A percentile compares a stretch with the other conserved stretches of the same genome.
Conservation (phyloP, 352 stramenopile species). For the Phytophthora aleatoria region DNA sequence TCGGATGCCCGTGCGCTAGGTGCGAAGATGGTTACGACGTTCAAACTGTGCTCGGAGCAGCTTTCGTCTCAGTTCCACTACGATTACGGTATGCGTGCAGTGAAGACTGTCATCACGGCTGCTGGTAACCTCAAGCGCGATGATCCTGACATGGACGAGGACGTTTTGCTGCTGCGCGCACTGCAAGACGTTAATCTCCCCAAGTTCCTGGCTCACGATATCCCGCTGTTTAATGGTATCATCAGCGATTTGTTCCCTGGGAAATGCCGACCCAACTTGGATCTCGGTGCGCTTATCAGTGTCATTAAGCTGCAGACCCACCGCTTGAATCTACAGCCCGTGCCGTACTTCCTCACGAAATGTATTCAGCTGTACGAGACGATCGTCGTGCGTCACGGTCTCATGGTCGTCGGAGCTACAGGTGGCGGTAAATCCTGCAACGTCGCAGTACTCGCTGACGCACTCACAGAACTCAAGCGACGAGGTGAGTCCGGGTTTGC, state of each 20-base stretch:
- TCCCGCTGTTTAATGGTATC: conserved; percentile 96
- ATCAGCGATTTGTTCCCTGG: conserved; percentile 95
- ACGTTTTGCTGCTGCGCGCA: conserved; percentile 92
- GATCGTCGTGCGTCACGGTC: conserved; percentile 93
- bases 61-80: conserved; percentile 91
- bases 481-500: conserved; percentile 81
- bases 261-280: conserved; percentile 86
- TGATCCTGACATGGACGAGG: conserved; percentile 92
- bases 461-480: conserved; percentile 86
- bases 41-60: conserved; percentile 91
- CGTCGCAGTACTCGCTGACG: conserved; percentile 91
- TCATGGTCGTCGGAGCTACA: conserved; percentile 95
- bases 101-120: conserved; percentile 91
- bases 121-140: conserved; percentile 91
- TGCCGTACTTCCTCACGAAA: conserved; percentile 94
- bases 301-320: conserved; percentile 91
- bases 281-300: conserved; percentile 86
- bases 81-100: conserved; percentile 91
- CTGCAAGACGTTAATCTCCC: conserved; percentile 96
- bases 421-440: conserved; percentile 91
- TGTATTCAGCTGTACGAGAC: conserved; percentile 96
- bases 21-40: conserved; percentile 90
- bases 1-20: conserved; percentile 45
- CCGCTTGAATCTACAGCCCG: conserved; percentile 83
- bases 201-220: conserved; percentile 95